These are phyloP conservation scores for Lichtheimia corymbifera DNA, from an alignment of 371 early-diverging fungal genomes.

Conservation along the genomic window DNA sequence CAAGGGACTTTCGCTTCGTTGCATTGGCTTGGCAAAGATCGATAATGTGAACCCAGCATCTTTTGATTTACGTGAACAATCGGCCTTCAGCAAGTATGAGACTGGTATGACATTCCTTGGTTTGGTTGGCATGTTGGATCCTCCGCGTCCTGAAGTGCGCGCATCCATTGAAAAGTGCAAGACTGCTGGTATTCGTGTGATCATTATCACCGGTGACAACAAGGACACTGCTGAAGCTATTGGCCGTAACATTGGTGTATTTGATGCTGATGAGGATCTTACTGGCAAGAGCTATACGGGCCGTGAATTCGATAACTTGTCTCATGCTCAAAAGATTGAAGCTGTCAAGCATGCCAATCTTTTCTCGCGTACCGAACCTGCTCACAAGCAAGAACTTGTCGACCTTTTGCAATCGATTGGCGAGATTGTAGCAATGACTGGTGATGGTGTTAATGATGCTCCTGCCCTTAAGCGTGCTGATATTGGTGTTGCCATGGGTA, in stretches of 20 bases:
- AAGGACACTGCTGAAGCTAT: conserved; percentile 95
- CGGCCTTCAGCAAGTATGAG: conserved; percentile 71
- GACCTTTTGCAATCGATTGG: conserved; percentile 85
- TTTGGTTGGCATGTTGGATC: conserved; percentile 94
- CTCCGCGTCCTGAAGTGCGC: conserved; percentile 93
- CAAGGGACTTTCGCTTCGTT: conserved; percentile 76
- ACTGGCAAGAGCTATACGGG: conserved; percentile 87
- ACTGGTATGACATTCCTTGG: conserved; percentile 90
- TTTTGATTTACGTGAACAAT: conserved; percentile 65
- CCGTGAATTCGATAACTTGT: conserved; percentile 89
- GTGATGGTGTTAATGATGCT: conserved; percentile 99
- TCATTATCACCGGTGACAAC: conserved; percentile 99
- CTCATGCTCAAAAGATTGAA: conserved; percentile 65
- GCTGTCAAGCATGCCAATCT: conserved; percentile 79
- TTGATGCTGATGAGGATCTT: conserved; percentile 69
- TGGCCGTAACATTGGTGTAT: conserved; percentile 92
- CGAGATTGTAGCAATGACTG: conserved; percentile 98
- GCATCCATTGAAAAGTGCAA: conserved; percentile 82
- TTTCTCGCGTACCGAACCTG: conserved; percentile 94
- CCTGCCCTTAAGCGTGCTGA: conserved; percentile 97
- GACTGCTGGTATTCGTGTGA: conserved; percentile 94
- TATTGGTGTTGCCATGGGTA: conserved; percentile 98
- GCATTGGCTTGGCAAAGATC: conserved; percentile 86
- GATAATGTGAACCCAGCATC: conserved; percentile 58
- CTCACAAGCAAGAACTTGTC: conserved; percentile 93